Evolutionary conservation across 2,329 filamentous ascomycete species (phyloP).

Genomic region (Claviceps pazoutovae): DNA sequence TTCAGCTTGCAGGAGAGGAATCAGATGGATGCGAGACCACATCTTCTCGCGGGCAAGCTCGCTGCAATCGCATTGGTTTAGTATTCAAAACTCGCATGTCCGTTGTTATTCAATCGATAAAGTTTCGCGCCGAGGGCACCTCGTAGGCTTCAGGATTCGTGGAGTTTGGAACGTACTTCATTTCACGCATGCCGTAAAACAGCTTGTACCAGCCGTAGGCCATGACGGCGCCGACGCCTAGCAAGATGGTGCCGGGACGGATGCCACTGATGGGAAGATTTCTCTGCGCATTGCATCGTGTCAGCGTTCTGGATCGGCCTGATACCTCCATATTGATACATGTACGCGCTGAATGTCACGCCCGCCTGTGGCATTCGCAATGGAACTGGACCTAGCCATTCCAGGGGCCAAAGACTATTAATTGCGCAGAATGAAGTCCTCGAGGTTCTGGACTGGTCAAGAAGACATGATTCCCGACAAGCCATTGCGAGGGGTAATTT

Average conservation of each 20-base stretch:
- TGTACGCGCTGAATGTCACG: too few species aligned
- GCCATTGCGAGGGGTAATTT: neutral
- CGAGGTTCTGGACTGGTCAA: too few species aligned
- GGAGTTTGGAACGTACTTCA: constrained; percentile 52
- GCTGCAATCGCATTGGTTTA: constrained; percentile 29
- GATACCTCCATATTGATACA: neutral
- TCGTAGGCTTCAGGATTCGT: neutral
- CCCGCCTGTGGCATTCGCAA: too few species aligned
- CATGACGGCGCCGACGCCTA: constrained; percentile 67
- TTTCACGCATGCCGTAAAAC: constrained; percentile 71
- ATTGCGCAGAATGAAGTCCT: neutral
- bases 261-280: constrained; percentile 89
- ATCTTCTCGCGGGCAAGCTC: constrained; percentile 95
- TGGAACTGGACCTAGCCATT: neutral
- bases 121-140: neutral
- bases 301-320: neutral
- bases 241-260: constrained; percentile 64
- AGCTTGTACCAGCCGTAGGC: constrained; percentile 82
- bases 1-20: constrained; percentile 86
- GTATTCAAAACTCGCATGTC: neutral
- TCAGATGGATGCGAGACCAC: constrained; percentile 92
- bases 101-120: too few species aligned
- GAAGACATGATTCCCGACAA: too few species aligned
- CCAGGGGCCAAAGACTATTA: neutral
- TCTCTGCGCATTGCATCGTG: constrained; percentile 39